Evolutionary conservation across 2,329 filamentous ascomycete genomes (phyloP).

Genomic region (Colletotrichum sp.): DNA sequence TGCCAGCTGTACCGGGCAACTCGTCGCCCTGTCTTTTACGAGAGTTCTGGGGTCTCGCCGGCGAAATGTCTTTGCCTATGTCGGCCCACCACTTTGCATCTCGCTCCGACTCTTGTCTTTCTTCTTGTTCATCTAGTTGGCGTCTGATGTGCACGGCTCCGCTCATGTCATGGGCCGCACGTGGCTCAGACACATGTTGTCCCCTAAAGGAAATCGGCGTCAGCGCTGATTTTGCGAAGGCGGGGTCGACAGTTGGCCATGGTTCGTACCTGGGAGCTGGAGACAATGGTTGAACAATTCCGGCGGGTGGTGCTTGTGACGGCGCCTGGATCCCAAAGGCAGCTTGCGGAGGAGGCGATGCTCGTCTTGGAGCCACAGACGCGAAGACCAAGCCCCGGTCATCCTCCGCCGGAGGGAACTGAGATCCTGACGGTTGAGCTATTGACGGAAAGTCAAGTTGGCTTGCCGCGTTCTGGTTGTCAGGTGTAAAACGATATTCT

Average conservation of each 20-base stretch:
- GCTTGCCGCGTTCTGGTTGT: neutral
- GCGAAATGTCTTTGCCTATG: neutral
- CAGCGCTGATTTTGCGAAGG: neutral
- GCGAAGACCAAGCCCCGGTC: neutral
- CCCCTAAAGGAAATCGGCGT: neutral
- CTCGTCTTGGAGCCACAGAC: neutral
- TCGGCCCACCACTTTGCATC: neutral
- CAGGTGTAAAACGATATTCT: neutral
- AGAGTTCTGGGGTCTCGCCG: neutral
- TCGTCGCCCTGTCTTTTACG: neutral
- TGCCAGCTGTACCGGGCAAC: neutral
- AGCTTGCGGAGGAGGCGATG: neutral
- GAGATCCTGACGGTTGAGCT: neutral
- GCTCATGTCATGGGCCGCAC: neutral
- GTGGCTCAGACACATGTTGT: neutral
- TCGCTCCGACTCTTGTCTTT: neutral
- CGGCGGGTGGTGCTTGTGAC: neutral
- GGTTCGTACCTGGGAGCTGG: neutral
- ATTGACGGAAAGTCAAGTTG: neutral
- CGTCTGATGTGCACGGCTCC: neutral
- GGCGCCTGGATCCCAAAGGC: neutral
- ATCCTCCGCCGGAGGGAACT: neutral
- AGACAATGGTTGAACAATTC: neutral
- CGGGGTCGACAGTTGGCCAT: neutral
- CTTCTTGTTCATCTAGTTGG: neutral